Percentiles rank a stretch among this genome's conserved stretches.
Conservation (phyloP, 2,329 filamentous ascomycete genomes). For the Capronia coronata region DNA sequence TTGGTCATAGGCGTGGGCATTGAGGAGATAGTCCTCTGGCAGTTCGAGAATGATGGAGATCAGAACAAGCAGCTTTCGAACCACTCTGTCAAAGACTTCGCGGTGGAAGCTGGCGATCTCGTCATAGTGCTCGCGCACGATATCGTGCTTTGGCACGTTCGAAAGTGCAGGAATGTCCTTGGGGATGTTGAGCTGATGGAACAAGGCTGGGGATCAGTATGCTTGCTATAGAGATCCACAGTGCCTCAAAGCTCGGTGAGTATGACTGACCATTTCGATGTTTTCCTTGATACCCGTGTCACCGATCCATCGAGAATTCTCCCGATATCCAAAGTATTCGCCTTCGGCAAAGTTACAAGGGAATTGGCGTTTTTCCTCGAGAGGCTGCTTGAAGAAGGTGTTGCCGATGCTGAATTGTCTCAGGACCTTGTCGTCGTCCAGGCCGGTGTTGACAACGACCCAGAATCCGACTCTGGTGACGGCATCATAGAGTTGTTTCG, state of each 20-base stretch:
- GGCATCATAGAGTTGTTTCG: slow-evolving; percentile 50
- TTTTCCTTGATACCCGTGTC: slow-evolving; percentile 37
- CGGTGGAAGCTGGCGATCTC: slow-evolving; percentile 30
- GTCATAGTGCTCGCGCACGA: slow-evolving; percentile 28
- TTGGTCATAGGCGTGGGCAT: slow-evolving; percentile 52
- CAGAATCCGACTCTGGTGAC: slow-evolving; percentile 36
- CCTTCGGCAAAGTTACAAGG: slow-evolving; percentile 32
- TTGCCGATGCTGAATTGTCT: slow-evolving; percentile 31
- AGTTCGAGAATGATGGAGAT: slow-evolving; percentile 42
- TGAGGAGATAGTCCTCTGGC: slow-evolving; percentile 50
- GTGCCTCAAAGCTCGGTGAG: too few relatives aligned
- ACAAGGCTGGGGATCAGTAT: background rate
- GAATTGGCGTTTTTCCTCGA: slow-evolving; percentile 52
- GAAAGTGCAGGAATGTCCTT: slow-evolving; percentile 31
- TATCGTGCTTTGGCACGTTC: slow-evolving; percentile 30
- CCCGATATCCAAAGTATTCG: slow-evolving; percentile 34
- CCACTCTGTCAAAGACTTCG: slow-evolving; percentile 30
- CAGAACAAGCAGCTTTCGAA: slow-evolving; percentile 24
- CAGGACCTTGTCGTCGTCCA: slow-evolving; percentile 29
- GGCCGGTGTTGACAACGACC: slow-evolving; percentile 26
- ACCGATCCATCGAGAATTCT: slow-evolving; percentile 34
- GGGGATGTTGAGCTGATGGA: slow-evolving; percentile 31
- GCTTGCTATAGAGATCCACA: too few relatives aligned
- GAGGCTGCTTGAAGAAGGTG: slow-evolving; percentile 35
- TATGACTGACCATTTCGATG: slow-evolving; percentile 32